Percentiles rank a stretch among this genome's conserved stretches.
Evolutionary conservation across 257 asterid genomes (phyloP).

Genomic region (Solanum infundibuliforme): DNA sequence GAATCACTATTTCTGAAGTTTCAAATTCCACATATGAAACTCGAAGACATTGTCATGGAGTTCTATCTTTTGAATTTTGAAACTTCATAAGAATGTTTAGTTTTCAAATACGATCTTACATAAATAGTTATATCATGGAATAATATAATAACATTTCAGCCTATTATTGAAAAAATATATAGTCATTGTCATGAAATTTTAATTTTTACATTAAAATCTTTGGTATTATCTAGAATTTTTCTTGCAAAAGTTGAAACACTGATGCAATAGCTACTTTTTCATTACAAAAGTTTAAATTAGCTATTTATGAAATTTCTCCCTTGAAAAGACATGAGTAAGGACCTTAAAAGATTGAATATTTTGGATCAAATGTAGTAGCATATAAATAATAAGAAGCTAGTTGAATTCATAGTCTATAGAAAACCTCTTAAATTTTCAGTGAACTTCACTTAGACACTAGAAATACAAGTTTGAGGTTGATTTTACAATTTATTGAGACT

Average conservation of each 20-base stretch:
- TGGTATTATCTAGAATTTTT: background rate
- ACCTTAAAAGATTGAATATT: background rate
- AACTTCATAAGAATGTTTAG: background rate
- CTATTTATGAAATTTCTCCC: background rate
- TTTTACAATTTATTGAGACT: rapidly evolving
- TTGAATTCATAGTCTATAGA: background rate
- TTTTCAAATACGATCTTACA: background rate
- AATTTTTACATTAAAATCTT: background rate
- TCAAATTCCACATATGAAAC: background rate
- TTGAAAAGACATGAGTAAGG: background rate
- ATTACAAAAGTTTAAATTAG: background rate
- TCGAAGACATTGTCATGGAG: background rate
- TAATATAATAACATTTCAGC: background rate
- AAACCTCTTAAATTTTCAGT: background rate
- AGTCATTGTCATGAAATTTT: background rate
- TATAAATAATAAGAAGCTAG: background rate
- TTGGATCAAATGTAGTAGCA: background rate
- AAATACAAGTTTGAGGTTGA: background rate
- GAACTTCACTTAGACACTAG: background rate
- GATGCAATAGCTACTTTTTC: background rate
- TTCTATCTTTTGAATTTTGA: background rate
- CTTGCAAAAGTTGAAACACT: background rate
- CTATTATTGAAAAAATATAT: background rate
- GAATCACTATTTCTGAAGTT: background rate
- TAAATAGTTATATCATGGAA: background rate